Percentiles rank a stretch among this genome's conserved stretches.
phyloP scores from a whole-genome alignment of 2,329 filamentous ascomycete species.

The Diplodia seriata region DNA sequence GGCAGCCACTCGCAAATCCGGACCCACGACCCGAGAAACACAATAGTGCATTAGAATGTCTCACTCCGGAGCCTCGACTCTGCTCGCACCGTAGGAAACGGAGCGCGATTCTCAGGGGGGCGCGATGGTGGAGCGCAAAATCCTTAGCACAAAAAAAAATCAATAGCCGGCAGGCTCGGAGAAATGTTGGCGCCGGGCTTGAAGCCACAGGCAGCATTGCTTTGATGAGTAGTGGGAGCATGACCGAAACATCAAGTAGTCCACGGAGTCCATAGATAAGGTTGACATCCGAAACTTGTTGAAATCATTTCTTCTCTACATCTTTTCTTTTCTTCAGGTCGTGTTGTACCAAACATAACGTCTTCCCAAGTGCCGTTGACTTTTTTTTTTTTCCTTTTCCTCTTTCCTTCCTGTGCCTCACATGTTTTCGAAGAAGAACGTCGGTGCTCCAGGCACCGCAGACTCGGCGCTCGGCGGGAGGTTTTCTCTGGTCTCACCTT shows the following conservation, averaged over 20 bases:
- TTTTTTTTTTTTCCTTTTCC: neutral
- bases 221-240: neutral
- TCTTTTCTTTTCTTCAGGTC: neutral
- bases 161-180: neutral
- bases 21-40: neutral
- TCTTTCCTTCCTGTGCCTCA: conserved; percentile 35
- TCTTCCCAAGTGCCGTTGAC: neutral
- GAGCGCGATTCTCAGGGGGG: conserved; percentile 5
- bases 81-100: neutral
- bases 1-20: neutral
- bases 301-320: conserved; percentile 19
- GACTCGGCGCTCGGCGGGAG: conserved; percentile 69
- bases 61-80: neutral
- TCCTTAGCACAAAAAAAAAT: neutral
- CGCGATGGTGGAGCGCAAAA: neutral
- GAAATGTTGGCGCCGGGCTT: neutral
- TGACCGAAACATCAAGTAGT: neutral
- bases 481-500: conserved; percentile 65
- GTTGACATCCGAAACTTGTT: conserved; percentile 5
- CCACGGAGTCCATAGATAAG: neutral
- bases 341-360: neutral
- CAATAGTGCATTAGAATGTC: neutral
- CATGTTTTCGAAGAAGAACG: conserved; percentile 86
- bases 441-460: conserved; percentile 82
- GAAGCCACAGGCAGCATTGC: neutral